Evolutionary conservation across 805 yeast species (phyloP), one percentile per base, ranked within the genome.

Genomic region (Cyberlindnera xishuangbannaensis): DNA sequence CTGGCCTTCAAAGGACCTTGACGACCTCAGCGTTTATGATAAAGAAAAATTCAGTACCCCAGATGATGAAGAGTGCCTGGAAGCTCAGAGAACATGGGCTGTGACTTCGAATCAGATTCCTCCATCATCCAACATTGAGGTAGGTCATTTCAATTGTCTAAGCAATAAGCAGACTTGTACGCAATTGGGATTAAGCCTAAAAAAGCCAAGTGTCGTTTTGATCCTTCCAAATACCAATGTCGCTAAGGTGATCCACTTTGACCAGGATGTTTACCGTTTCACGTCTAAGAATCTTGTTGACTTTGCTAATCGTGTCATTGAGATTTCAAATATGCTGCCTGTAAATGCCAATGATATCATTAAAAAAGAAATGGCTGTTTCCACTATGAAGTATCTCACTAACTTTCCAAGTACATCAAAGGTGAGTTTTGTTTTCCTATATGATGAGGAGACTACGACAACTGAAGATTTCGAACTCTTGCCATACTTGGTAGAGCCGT

Each of bases 381-480:
- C 38, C 6, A 25, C 6, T 9, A 12, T 41, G 16, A 28, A 29
- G 26, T n/a, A 11, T 10, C 15, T 23, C 12, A 9, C 6, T 3
- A 15, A 33, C 6, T 22, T 48, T 13, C 45, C 51, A 3, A 23
- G 18, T 2, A 59, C 56, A 18, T 59, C 78, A 48, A 53, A 65
- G 24, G 58, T 78, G 3, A 64, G 76, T 0, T 71, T 79, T 41
- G 66, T 80, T 5, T 78, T 69, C 43, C 58, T 64, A 29, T 73
- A 67, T 48, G 78, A 76, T 37, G 56, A 57, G n/a, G 65, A 67
- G 14, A 61, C 73, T 0, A 59, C 61, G 5, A 64, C 75, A 1
- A 65, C 64, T 2, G 92, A 83, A 50, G 92, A 83, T 55, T 69
- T 67, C 42, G 70, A 70, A 18, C 55, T 81, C 5, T 59, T 83